Evolutionary conservation across 2,329 filamentous ascomycete species (phyloP), one percentile per base, ranked within the genome.

Genomic region (Cytospora piceae): DNA sequence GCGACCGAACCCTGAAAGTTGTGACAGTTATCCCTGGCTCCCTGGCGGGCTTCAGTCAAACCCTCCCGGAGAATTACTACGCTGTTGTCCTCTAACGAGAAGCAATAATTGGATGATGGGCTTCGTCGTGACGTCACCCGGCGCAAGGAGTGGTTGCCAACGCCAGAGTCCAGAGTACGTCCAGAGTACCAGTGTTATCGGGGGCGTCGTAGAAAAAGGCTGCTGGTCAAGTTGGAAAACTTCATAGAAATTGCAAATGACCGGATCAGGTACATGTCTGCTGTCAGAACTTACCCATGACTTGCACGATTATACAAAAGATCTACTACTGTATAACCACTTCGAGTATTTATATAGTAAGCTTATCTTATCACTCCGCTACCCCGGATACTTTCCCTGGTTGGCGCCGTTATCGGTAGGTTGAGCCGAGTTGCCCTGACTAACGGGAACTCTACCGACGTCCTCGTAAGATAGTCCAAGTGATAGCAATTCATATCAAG

Each of bases 101-200:
- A 24, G 46, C 20, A 22, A 14, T 49, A 9, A 22, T 5, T 20
- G 39, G 4, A 20, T 14, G 46, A 22, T 22, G 46, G 46, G n/a
- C 22, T 49, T 49, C 12, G n/a, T 12, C 46, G 46, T 66, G 64
- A 66, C 64, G 64, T 66, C 64, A 65, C 34, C 17, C 37, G 53
- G 58, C 52, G 51, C 39, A 27, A 46, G 55, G 52, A n/a, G 17
- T 15, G 37, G 37, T 17, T 39, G 14, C 37, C 37, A 39, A 39
- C 37, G 5, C 15, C 27, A 29, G 5, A n/a, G n/a, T n/a, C n/a
- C n/a, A n/a, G n/a, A n/a, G n/a, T n/a, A n/a, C n/a, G n/a, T n/a
- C n/a, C n/a, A n/a, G n/a, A n/a, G n/a, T n/a, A n/a, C n/a, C n/a
- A n/a, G n/a, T n/a, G n/a, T n/a, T n/a, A 15, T 37, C 12, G 34